Evolutionary conservation across 2,329 filamentous ascomycete genomes (phyloP).

Genomic region (Onygenales sp.): DNA sequence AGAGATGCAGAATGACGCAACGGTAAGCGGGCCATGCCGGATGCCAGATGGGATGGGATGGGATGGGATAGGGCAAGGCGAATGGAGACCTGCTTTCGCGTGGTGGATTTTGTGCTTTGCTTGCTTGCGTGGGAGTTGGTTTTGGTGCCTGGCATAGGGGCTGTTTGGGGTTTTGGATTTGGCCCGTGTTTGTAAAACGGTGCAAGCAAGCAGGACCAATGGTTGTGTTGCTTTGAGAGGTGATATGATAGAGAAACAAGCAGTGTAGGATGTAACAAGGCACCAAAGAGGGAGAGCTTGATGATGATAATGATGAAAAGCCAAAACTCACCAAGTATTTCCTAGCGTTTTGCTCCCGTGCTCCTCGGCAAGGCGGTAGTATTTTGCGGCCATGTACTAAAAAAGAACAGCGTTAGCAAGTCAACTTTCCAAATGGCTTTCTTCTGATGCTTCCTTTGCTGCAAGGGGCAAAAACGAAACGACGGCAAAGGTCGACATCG

Average conservation of each 20-base stretch:
- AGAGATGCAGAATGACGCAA: neutral
- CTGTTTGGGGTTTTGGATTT: neutral
- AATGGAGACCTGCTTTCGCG: neutral
- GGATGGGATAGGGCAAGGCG: neutral
- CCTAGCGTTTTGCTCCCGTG: constrained; percentile 83
- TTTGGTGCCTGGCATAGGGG: neutral
- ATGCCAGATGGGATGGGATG: neutral
- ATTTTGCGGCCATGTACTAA: constrained; percentile 60
- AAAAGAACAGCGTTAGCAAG: constrained; percentile 4
- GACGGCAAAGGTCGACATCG: constrained; percentile 8
- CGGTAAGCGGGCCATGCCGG: neutral
- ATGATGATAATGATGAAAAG: neutral
- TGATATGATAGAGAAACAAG: neutral
- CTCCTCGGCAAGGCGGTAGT: constrained; percentile 83
- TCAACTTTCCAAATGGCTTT: constrained; percentile 2
- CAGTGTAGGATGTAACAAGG: neutral
- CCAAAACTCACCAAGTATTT: constrained; percentile 68
- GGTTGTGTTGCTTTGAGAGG: neutral
- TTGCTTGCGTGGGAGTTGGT: neutral
- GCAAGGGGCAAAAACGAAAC: neutral
- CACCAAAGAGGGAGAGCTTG: neutral
- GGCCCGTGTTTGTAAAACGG: neutral
- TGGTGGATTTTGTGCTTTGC: neutral
- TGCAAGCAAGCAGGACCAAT: neutral
- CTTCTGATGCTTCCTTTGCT: neutral